A percentile compares a stretch with the other conserved stretches of the same genome.
Evolutionary conservation across 768 basidiomycete genomes (phyloP).

Genomic region (Mycena kentingensis): DNA sequence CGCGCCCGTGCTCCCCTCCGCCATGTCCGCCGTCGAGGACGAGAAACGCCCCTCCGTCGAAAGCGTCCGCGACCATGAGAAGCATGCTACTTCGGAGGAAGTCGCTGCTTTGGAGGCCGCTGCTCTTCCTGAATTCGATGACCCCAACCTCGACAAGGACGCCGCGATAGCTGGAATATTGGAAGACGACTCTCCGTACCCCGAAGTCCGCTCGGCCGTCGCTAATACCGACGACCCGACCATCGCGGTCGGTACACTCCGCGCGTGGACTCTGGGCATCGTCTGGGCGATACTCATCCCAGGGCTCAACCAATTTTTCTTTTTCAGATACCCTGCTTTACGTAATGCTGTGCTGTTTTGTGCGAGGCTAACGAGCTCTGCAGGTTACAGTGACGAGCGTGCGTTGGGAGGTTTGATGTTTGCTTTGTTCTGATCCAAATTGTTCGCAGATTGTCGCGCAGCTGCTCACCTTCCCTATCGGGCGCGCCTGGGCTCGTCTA

Average conservation of each 20-base stretch:
- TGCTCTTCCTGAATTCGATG: constrained; percentile 48
- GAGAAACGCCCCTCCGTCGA: constrained; percentile 7
- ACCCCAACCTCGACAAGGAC: constrained; percentile 56
- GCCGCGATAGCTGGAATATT: constrained; percentile 44
- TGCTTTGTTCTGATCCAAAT: constrained; percentile 24
- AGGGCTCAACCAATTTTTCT: constrained; percentile 80
- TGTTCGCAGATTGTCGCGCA: constrained; percentile 60
- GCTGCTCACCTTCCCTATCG: constrained; percentile 68
- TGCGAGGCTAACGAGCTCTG: constrained; percentile 16
- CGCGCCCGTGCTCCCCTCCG: too few relatives aligned
- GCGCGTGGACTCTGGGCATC: constrained; percentile 62
- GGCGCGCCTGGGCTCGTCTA: constrained; percentile 64
- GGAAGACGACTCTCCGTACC: constrained; percentile 56
- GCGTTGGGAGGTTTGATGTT: not conserved
- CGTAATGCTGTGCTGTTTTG: constrained; percentile 30
- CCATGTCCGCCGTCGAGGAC: not conserved
- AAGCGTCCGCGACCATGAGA: not conserved
- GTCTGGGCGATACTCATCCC: constrained; percentile 61
- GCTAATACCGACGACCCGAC: constrained; percentile 64
- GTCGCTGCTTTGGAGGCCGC: constrained; percentile 16
- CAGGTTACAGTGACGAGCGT: not conserved
- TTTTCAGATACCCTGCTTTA: constrained; percentile 64
- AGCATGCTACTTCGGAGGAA: not conserved
- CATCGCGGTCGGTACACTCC: constrained; percentile 62
- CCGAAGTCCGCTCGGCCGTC: constrained; percentile 60